These are phyloP conservation scores for Elsinoe fawcettii DNA, from an alignment of 2,329 filamentous ascomycete genomes.

Conservation along the genomic window DNA sequence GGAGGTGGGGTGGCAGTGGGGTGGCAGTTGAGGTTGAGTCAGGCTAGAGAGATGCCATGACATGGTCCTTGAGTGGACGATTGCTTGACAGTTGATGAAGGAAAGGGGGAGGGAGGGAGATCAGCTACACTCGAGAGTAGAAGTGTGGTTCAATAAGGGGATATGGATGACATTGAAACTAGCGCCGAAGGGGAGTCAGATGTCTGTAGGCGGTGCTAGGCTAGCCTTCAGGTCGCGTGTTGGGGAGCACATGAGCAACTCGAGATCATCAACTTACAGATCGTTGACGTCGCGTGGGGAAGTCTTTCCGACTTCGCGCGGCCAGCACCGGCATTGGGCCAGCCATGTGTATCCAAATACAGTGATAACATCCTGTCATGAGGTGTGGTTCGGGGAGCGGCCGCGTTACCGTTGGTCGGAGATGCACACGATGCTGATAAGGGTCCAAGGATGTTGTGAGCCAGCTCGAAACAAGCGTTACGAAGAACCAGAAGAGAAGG, in stretches of 20 bases:
- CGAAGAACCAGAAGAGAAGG: too few relatives aligned
- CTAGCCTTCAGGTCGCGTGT: conserved; percentile 5
- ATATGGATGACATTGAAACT: conserved; percentile 7
- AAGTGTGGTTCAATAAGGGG: neutral
- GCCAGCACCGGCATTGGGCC: neutral
- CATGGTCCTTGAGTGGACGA: conserved; percentile 20
- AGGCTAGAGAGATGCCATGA: conserved; percentile 22
- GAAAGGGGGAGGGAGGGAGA: neutral
- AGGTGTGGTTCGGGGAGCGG: conserved; percentile 2
- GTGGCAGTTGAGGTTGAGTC: conserved; percentile 41
- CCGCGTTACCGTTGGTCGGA: conserved; percentile 9
- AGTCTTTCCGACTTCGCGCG: neutral
- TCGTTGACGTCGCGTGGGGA: conserved; percentile 9
- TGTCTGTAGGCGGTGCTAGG: neutral
- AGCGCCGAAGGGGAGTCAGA: conserved; percentile 6
- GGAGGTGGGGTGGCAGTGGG: conserved; percentile 53
- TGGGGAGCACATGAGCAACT: conserved; percentile 9
- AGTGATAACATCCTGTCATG: conserved; percentile 12
- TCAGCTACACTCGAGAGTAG: neutral
- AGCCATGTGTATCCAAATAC: neutral
- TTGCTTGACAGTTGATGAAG: neutral
- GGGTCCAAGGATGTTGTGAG: conserved; percentile 6
- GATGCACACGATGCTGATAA: conserved; percentile 8
- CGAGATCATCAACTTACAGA: conserved; percentile 3
- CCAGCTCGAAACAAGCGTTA: neutral